A percentile compares a stretch with the other conserved stretches of the same genome.
phyloP scores from a whole-genome alignment of 140 eudicot species.

The Anethum foeniculum region DNA sequence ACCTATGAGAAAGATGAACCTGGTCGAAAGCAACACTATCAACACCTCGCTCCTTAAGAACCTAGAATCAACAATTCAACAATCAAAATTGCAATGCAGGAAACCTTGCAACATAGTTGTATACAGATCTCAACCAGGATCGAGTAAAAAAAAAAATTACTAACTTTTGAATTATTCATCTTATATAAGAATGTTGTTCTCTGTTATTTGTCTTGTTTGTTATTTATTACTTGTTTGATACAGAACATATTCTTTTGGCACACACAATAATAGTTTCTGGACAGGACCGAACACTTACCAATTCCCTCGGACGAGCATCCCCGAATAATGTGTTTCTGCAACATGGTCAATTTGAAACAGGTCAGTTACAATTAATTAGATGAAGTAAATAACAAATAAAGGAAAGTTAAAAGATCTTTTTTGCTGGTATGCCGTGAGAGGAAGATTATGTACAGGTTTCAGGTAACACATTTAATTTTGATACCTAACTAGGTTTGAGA shows the following conservation, averaged over 20 bases:
- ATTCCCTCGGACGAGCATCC: conserved; percentile 95
- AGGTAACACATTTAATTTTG: background rate
- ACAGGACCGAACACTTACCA: conserved; percentile 38
- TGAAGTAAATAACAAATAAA: background rate
- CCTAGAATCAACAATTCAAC: conserved; percentile 37
- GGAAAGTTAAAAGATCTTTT: background rate
- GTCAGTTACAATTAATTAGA: background rate
- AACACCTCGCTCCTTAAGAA: conserved; percentile 73
- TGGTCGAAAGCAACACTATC: conserved; percentile 51
- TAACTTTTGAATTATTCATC: background rate
- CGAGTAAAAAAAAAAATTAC: background rate
- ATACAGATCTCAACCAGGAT: background rate
- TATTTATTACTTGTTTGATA: background rate
- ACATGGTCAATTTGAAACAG: background rate
- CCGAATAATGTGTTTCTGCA: conserved; percentile 68
- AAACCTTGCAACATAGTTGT: background rate
- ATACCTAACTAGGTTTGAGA: background rate
- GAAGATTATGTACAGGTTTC: background rate
- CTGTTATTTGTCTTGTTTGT: background rate
- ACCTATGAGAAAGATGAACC: conserved; percentile 60
- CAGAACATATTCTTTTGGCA: background rate
- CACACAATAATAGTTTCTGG: background rate
- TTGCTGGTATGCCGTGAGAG: background rate
- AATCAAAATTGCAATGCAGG: conserved; percentile 4
- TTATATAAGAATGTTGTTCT: background rate